A percentile compares a stretch with the other conserved stretches of the same genome.
phyloP scores from a whole-genome alignment of 805 yeast species.

The Saturnispora saitoi region DNA sequence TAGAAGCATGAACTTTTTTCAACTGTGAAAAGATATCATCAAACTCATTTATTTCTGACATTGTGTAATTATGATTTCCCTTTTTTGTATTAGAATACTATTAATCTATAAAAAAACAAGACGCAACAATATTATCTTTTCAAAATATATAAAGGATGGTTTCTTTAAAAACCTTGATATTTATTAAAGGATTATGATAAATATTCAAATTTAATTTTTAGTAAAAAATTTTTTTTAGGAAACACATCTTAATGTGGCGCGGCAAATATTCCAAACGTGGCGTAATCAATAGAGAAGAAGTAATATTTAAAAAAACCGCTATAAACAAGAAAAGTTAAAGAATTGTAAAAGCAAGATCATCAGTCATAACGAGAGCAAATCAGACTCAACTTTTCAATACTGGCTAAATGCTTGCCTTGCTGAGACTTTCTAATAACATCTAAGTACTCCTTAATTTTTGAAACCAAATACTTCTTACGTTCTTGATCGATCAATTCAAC shows the following conservation, averaged over 20 bases:
- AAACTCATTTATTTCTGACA: conserved; percentile 13
- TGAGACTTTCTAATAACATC: conserved; percentile 60
- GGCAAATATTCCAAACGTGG: background rate
- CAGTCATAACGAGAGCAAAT: conserved; percentile 38
- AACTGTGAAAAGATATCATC: conserved; percentile 30
- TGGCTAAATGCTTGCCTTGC: conserved; percentile 76
- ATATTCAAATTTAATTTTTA: too few relatives aligned
- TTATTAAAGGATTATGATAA: too few relatives aligned
- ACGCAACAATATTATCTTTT: background rate
- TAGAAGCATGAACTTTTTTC: conserved; percentile 4
- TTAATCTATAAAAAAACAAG: background rate
- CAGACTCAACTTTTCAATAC: conserved; percentile 64
- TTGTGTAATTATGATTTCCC: background rate
- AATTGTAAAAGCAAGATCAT: background rate
- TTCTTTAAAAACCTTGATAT: too few relatives aligned
- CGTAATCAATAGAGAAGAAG: background rate
- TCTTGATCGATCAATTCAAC: conserved; percentile 71
- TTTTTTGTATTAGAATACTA: background rate
- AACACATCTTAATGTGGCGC: too few relatives aligned
- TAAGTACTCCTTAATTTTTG: conserved; percentile 71
- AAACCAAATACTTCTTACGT: conserved; percentile 61
- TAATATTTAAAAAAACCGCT: background rate
- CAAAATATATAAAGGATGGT: background rate
- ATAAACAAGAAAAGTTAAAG: background rate
- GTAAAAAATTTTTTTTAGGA: too few relatives aligned